phyloP scores from a whole-genome alignment of 192 early-diverging fungal genomes.

The Diversispora epigaea region DNA sequence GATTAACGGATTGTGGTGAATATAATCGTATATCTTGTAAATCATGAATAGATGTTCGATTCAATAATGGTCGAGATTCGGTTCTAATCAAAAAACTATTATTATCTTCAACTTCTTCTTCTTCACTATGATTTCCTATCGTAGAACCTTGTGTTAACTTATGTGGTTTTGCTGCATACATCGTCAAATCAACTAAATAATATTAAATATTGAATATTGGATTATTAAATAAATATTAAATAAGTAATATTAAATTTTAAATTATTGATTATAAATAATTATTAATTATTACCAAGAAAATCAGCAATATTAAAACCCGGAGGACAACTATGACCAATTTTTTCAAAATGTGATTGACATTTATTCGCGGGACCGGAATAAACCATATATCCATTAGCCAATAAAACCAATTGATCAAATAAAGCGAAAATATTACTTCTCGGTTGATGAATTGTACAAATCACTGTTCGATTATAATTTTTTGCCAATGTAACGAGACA shows the following conservation, averaged over 20 bases:
- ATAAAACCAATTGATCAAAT: constrained; percentile 86
- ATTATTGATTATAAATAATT: not conserved
- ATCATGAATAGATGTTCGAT: constrained; percentile 24
- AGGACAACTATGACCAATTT: constrained; percentile 79
- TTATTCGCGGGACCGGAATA: constrained; percentile 75
- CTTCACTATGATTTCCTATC: not conserved
- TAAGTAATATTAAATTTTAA: not conserved
- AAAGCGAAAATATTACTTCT: constrained; percentile 86
- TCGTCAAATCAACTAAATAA: constrained; percentile 59
- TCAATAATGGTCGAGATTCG: not conserved
- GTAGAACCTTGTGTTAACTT: not conserved
- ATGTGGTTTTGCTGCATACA: constrained; percentile 47
- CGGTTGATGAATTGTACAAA: constrained; percentile 96
- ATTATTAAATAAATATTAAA: not conserved
- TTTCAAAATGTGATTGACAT: constrained; percentile 70
- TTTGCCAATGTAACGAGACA: constrained; percentile 71
- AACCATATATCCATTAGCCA: constrained; percentile 78
- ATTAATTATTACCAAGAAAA: constrained; percentile 55
- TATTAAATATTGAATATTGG: not conserved
- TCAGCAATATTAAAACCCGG: constrained; percentile 91
- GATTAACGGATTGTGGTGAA: not conserved
- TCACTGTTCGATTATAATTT: constrained; percentile 67
- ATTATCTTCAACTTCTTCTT: not conserved
- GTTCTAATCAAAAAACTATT: not conserved
- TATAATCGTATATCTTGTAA: constrained; percentile 34